Conservation (phyloP, 192 early-diverging fungal genomes). For the Podila epicladia region DNA sequence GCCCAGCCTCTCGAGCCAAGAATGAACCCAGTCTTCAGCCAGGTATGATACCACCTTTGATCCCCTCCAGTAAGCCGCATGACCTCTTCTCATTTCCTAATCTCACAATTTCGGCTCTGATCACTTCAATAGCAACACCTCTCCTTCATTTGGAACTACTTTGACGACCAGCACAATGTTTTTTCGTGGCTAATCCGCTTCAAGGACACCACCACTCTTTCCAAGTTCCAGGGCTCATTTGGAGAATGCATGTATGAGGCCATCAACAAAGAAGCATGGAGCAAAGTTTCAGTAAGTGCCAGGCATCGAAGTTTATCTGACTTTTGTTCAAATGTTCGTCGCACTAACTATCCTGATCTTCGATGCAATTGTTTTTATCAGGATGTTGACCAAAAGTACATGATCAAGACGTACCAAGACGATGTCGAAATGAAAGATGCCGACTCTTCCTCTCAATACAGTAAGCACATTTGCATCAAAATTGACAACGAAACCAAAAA, state of each 20-base stretch:
- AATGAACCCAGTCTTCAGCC: slow-evolving; percentile 84
- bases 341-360: not conserved
- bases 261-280: slow-evolving; percentile 68
- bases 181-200: slow-evolving; percentile 85
- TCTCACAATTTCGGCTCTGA: too few species aligned
- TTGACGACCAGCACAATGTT: slow-evolving; percentile 60
- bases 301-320: not conserved
- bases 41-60: not conserved
- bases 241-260: slow-evolving; percentile 83
- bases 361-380: slow-evolving; percentile 1
- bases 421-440: slow-evolving; percentile 73
- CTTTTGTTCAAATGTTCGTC: not conserved
- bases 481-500: not conserved
- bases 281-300: slow-evolving; percentile 63
- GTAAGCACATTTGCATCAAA: not conserved
- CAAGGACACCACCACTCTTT: slow-evolving; percentile 53
- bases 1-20: slow-evolving; percentile 72
- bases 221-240: slow-evolving; percentile 73
- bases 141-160: slow-evolving; percentile 89
- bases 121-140: slow-evolving; percentile 50
- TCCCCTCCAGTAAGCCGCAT: not conserved
- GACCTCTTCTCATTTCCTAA: not conserved
- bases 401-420: slow-evolving; percentile 79
- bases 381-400: slow-evolving; percentile 76
- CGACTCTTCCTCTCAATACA: not conserved